Evolutionary conservation across 805 yeast species (phyloP).

Genomic region (Cephaloascus albidus): DNA sequence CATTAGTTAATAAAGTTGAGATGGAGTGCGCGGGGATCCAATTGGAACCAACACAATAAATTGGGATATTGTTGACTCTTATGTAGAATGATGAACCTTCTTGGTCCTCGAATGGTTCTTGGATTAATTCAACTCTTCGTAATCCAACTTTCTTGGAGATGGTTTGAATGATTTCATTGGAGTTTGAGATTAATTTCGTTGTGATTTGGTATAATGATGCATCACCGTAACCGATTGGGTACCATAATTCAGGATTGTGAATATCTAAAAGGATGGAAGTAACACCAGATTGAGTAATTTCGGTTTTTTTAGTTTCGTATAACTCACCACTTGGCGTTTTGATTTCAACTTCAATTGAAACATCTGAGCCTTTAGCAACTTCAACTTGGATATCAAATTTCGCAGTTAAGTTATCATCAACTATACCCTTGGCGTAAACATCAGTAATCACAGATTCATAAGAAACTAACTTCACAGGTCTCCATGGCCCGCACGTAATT

Average conservation of each 20-base stretch:
- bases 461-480: conserved; percentile 20
- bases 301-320: not conserved
- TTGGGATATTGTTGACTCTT: conserved; percentile 26
- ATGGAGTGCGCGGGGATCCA: conserved; percentile 43
- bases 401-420: conserved; percentile 1
- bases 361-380: not conserved
- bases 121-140: conserved; percentile 30
- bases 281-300: not conserved
- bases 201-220: conserved; percentile 21
- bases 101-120: conserved; percentile 17
- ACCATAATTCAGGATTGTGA: conserved; percentile 27
- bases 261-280: conserved; percentile 5
- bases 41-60: conserved; percentile 30
- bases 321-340: not conserved
- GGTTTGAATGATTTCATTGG: conserved; percentile 5
- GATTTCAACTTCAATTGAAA: conserved; percentile 1
- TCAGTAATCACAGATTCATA: conserved; percentile 10
- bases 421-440: conserved; percentile 6
- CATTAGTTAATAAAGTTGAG: conserved; percentile 16
- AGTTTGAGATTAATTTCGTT: conserved; percentile 5
- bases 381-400: conserved; percentile 1
- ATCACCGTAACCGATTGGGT: conserved; percentile 25
- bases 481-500: conserved; percentile 35
- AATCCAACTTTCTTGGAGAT: conserved; percentile 22
- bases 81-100: conserved; percentile 33